phyloP scores from a whole-genome alignment of 2,329 filamentous ascomycete genomes.

The Cephalotrichum gorgonifer region DNA sequence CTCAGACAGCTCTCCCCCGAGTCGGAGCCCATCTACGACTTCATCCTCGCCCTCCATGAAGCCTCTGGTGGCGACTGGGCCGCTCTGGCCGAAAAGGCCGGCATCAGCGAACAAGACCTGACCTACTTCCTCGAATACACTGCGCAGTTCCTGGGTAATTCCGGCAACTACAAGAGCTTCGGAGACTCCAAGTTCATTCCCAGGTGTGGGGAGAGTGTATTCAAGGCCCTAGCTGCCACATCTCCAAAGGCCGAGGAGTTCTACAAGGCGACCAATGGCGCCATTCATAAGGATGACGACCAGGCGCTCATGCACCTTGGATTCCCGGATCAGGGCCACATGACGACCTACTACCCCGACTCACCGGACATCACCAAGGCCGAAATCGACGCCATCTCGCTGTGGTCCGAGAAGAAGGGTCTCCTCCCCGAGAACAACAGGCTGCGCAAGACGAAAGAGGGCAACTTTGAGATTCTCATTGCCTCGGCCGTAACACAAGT shows the following conservation, averaged over 20 bases:
- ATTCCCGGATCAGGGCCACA: constrained; percentile 62
- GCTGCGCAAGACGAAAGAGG: constrained; percentile 53
- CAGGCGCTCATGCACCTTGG: constrained; percentile 63
- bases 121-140: constrained; percentile 66
- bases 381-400: constrained; percentile 64
- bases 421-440: constrained; percentile 69
- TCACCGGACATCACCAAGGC: constrained; percentile 63
- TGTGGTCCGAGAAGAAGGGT: constrained; percentile 61
- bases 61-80: constrained; percentile 61
- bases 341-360: constrained; percentile 75
- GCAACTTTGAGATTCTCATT: constrained; percentile 63
- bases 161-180: constrained; percentile 80
- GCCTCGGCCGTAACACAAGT: constrained; percentile 54
- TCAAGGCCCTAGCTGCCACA: constrained; percentile 54
- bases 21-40: constrained; percentile 70
- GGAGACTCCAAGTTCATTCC: constrained; percentile 80
- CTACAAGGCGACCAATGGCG: constrained; percentile 59
- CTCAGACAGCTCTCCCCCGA: constrained; percentile 74
- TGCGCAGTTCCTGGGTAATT: constrained; percentile 69
- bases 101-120: constrained; percentile 53
- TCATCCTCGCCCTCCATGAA: constrained; percentile 65
- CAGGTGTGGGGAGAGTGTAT: constrained; percentile 51
- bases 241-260: constrained; percentile 50
- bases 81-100: constrained; percentile 51
- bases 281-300: constrained; percentile 59